A percentile compares a stretch with the other conserved stretches of the same genome.
Evolutionary conservation across 805 yeast species (phyloP).

Genomic region (Starmerella vaccinii): DNA sequence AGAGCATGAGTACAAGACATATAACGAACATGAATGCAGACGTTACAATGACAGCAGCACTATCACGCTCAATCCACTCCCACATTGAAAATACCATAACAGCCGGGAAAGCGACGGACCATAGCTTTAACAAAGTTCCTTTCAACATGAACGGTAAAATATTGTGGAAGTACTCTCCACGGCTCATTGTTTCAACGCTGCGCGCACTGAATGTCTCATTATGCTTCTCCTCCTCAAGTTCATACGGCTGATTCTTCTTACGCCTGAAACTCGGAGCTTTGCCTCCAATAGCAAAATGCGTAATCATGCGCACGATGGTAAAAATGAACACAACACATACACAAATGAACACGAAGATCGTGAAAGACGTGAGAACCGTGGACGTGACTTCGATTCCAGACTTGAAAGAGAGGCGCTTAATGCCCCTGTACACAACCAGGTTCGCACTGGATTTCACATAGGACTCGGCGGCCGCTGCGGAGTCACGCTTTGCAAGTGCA

Average conservation of each 20-base stretch:
- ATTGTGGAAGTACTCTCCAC: conserved; percentile 35
- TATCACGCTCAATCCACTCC: conserved; percentile 75
- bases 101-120: conserved; percentile 79
- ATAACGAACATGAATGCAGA: conserved; percentile 62
- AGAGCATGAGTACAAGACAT: conserved; percentile 49
- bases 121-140: conserved; percentile 69
- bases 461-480: conserved; percentile 19
- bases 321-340: conserved; percentile 57
- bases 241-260: conserved; percentile 31
- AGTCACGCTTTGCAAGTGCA: conserved; percentile 18
- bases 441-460: conserved; percentile 24
- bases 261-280: conserved; percentile 28
- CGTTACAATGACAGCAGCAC: conserved; percentile 77
- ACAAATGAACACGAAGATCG: conserved; percentile 71
- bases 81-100: conserved; percentile 67
- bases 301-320: conserved; percentile 42
- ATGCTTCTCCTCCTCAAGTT: conserved; percentile 10
- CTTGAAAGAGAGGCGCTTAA: conserved; percentile 67
- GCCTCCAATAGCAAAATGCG: conserved; percentile 22
- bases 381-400: conserved; percentile 74
- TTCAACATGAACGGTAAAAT: conserved; percentile 63
- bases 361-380: conserved; percentile 75
- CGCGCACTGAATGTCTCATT: not conserved
- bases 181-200: conserved; percentile 4
- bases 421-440: conserved; percentile 71